Conservation (phyloP, 495 filamentous ascomycete species). For the Penicillium fimorum region DNA sequence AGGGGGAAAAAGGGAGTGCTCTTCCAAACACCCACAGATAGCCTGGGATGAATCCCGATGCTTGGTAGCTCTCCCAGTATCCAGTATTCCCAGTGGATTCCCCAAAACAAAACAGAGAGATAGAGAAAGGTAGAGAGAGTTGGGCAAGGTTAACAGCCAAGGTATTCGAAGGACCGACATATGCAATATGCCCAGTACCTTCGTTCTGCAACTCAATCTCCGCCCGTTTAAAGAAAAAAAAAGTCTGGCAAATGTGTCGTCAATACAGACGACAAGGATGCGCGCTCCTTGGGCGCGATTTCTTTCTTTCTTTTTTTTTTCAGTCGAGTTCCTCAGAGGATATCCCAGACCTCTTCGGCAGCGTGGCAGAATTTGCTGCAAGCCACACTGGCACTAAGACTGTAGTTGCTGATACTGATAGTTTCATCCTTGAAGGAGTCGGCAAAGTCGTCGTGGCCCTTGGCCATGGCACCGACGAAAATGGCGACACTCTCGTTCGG, state of each 20-base stretch:
- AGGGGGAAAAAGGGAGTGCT: slow-evolving; percentile 8
- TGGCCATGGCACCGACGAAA: slow-evolving; percentile 98
- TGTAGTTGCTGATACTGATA: slow-evolving; percentile 97
- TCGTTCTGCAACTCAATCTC: slow-evolving; percentile 10
- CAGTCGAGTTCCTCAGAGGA: slow-evolving; percentile 57
- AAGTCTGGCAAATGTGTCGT: slow-evolving; percentile 10
- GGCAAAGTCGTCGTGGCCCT: slow-evolving; percentile 92
- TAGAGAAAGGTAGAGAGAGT: slow-evolving; percentile 9
- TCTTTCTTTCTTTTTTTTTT: slow-evolving; percentile 3
- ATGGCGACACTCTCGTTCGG: slow-evolving; percentile 92
- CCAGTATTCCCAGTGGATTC: background rate
- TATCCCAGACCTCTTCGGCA: slow-evolving; percentile 93
- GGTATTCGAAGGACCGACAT: slow-evolving; percentile 3
- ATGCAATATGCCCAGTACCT: background rate
- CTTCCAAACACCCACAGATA: background rate
- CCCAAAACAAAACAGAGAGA: slow-evolving; percentile 13
- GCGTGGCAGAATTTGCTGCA: slow-evolving; percentile 99
- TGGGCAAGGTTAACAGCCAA: slow-evolving; percentile 9
- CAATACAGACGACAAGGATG: slow-evolving; percentile 12
- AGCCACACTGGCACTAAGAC: slow-evolving; percentile 91
- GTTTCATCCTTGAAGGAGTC: slow-evolving; percentile 93
- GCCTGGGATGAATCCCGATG: slow-evolving; percentile 11
- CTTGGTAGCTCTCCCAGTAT: slow-evolving; percentile 9
- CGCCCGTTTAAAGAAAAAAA: slow-evolving; percentile 24
- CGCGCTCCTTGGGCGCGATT: slow-evolving; percentile 17